phyloP scores from a whole-genome alignment of 805 yeast species.

The Hanseniaspora thailandica region DNA sequence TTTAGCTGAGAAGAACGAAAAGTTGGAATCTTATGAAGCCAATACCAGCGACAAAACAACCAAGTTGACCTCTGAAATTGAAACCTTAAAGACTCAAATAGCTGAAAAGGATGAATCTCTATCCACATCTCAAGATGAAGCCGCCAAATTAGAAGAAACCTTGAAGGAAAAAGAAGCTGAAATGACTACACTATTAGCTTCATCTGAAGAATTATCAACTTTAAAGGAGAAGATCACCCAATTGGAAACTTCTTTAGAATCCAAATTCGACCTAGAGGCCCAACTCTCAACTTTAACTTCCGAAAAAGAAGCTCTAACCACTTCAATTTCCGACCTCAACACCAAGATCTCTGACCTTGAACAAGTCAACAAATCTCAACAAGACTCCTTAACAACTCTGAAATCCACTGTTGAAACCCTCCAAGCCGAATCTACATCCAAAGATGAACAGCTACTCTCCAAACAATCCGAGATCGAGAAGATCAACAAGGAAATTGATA shows the following conservation, averaged over 20 bases:
- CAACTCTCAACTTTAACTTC: neutral
- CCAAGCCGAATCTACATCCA: no score
- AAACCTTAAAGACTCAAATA: conserved; percentile 1
- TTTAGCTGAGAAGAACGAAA: no score
- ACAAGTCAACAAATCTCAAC: no score
- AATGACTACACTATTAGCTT: neutral
- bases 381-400: no score
- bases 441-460: conserved; percentile 4
- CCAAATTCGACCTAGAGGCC: neutral
- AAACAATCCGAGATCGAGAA: conserved; percentile 7
- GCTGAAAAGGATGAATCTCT: neutral
- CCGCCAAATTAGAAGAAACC: neutral
- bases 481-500: conserved; percentile 6
- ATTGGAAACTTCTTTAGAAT: neutral
- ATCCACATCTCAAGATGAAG: neutral
- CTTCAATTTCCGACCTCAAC: neutral
- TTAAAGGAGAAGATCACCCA: neutral
- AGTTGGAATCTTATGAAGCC: no score
- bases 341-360: conserved; percentile 1
- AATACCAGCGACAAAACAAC: no score
- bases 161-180: neutral
- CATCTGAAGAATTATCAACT: neutral
- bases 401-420: no score
- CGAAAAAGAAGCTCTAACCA: neutral
- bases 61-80: conserved; percentile 6